These are phyloP conservation scores for Peronosclerospora sorghi DNA, from an alignment of 352 stramenopile genomes.

Conservation along the genomic window DNA sequence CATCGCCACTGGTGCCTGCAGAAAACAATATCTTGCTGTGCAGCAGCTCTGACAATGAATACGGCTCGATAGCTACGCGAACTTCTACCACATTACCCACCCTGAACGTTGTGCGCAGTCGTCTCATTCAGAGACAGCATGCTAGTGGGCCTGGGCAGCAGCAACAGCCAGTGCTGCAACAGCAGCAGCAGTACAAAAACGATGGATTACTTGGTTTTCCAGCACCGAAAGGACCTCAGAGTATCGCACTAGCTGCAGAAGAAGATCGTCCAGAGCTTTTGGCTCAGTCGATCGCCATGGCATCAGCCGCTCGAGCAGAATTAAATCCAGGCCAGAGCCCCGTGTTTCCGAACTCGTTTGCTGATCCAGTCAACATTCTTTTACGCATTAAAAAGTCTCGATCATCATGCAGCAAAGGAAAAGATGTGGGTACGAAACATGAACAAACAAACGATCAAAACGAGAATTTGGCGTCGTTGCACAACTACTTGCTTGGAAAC, in stretches of 20 bases:
- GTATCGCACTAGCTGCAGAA: slow-evolving; percentile 4
- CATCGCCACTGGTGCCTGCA: slow-evolving; percentile 3
- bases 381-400: slow-evolving; percentile 69
- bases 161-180: slow-evolving; percentile 10
- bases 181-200: slow-evolving; percentile 19
- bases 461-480: slow-evolving; percentile 46
- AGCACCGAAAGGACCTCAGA: slow-evolving; percentile 6
- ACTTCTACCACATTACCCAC: slow-evolving; percentile 35
- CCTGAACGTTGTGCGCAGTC: slow-evolving; percentile 51
- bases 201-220: slow-evolving; percentile 16
- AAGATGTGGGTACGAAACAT: slow-evolving; percentile 21
- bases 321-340: slow-evolving; percentile 12
- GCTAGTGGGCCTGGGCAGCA: slow-evolving; percentile 12
- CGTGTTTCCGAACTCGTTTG: slow-evolving; percentile 49
- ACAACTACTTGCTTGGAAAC: slow-evolving; percentile 57
- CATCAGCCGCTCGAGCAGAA: slow-evolving; percentile 10
- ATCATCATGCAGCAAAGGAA: slow-evolving; percentile 17
- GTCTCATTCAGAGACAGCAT: slow-evolving; percentile 46
- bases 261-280: slow-evolving; percentile 20
- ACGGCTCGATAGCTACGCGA: slow-evolving; percentile 9
- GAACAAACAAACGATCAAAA: slow-evolving; percentile 29
- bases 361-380: slow-evolving; percentile 64
- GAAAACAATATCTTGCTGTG: slow-evolving; percentile 8
- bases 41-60: slow-evolving; percentile 19
- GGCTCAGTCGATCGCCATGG: slow-evolving; percentile 10